Percentiles rank a stretch among this genome's conserved stretches.
Evolutionary conservation across 352 stramenopile species (phyloP).

Genomic region (Pythium brachiatum): DNA sequence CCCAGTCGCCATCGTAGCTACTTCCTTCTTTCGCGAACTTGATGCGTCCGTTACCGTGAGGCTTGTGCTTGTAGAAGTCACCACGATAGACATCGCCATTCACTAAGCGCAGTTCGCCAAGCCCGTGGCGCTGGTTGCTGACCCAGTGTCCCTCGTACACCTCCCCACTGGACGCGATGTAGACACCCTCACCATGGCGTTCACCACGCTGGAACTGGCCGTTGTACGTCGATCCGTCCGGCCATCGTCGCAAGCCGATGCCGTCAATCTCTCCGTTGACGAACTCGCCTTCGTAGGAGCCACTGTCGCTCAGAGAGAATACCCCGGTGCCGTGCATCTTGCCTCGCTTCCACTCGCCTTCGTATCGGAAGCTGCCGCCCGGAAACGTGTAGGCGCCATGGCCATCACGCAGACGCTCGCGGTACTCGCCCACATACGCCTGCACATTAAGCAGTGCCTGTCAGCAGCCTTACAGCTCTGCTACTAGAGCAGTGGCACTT

Average conservation of each 20-base stretch:
- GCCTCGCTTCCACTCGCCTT: constrained; percentile 58
- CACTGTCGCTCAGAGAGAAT: constrained; percentile 36
- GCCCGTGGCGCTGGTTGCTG: constrained; percentile 42
- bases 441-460: not conserved
- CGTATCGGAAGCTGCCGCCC: constrained; percentile 49
- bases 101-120: constrained; percentile 33
- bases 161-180: constrained; percentile 37
- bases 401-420: constrained; percentile 43
- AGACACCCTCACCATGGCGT: constrained; percentile 51
- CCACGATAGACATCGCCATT: constrained; percentile 44
- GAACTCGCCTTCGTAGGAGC: constrained; percentile 54
- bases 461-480: not conserved
- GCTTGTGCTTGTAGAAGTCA: constrained; percentile 39
- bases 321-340: constrained; percentile 54
- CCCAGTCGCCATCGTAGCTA: constrained; percentile 46
- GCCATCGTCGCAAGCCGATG: constrained; percentile 46
- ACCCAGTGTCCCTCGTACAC: constrained; percentile 57
- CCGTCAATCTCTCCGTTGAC: constrained; percentile 61
- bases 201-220: constrained; percentile 52
- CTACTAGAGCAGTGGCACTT: not conserved
- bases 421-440: constrained; percentile 42
- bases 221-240: constrained; percentile 56
- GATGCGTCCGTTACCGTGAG: constrained; percentile 38
- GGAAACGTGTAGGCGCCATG: constrained; percentile 48
- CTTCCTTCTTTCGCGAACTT: constrained; percentile 22